phyloP scores from a whole-genome alignment of 2,329 filamentous ascomycete genomes.

The Exophiala mesophila region DNA sequence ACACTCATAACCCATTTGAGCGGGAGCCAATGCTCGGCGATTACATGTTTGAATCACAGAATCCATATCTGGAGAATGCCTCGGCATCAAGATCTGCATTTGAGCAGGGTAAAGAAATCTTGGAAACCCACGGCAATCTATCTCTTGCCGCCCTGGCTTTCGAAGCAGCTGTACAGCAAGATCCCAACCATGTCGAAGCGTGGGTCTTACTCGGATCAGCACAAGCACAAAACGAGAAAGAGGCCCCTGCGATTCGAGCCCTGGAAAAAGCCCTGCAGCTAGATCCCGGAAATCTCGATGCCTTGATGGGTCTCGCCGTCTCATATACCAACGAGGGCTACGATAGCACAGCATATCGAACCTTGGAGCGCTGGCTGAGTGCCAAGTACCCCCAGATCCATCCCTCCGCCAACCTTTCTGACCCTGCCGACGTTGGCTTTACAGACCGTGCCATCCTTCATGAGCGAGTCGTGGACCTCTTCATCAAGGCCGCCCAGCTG shows the following conservation, averaged over 20 bases:
- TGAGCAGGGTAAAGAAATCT: slow-evolving; percentile 86
- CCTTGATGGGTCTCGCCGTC: slow-evolving; percentile 90
- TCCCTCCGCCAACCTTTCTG: slow-evolving; percentile 63
- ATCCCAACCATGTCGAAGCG: slow-evolving; percentile 79
- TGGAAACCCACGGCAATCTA: slow-evolving; percentile 88
- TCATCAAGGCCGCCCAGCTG: slow-evolving; percentile 87
- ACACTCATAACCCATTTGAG: slow-evolving; percentile 53
- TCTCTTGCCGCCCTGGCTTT: slow-evolving; percentile 91
- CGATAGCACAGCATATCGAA: slow-evolving; percentile 93
- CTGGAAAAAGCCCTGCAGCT: slow-evolving; percentile 85
- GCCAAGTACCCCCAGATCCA: slow-evolving; percentile 85
- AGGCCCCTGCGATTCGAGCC: slow-evolving; percentile 89
- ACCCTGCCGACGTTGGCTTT: slow-evolving; percentile 78
- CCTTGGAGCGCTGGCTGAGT: slow-evolving; percentile 93
- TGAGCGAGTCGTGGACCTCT: slow-evolving; percentile 82
- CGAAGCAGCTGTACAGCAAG: slow-evolving; percentile 88
- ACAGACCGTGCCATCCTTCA: slow-evolving; percentile 87
- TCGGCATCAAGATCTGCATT: slow-evolving; percentile 62
- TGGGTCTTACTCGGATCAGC: slow-evolving; percentile 90
- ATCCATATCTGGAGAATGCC: slow-evolving; percentile 72
- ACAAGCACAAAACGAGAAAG: slow-evolving; percentile 98
- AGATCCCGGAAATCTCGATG: slow-evolving; percentile 79
- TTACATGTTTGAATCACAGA: slow-evolving; percentile 93
- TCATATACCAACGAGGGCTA: slow-evolving; percentile 99
- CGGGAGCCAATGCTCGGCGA: slow-evolving; percentile 73